A percentile compares a stretch with the other conserved stretches of the same genome.
Conservation (phyloP, 2,329 filamentous ascomycete species). For the Pseudogymnoascus sp. region DNA sequence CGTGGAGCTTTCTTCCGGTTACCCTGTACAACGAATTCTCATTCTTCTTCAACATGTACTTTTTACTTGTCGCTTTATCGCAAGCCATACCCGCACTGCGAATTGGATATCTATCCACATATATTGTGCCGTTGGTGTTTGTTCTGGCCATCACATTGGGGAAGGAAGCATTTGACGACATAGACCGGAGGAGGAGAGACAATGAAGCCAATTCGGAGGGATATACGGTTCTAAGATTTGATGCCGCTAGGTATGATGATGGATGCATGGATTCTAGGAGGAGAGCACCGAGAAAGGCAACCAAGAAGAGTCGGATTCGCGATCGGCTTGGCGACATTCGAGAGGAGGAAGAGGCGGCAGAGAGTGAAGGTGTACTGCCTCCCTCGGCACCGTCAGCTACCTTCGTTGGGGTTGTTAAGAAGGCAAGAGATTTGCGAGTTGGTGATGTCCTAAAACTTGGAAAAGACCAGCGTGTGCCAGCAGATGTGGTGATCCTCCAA, state of each 20-base stretch:
- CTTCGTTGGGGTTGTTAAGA: slow-evolving; percentile 63
- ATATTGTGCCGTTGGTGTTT: slow-evolving; percentile 85
- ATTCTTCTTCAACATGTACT: slow-evolving; percentile 99
- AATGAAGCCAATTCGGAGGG: slow-evolving; percentile 90
- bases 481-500: slow-evolving; percentile 88
- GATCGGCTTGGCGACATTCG: slow-evolving; percentile 55
- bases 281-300: slow-evolving; percentile 30
- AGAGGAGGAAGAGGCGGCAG: slow-evolving; percentile 55
- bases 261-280: slow-evolving; percentile 30
- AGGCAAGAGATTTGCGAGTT: slow-evolving; percentile 81
- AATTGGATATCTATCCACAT: slow-evolving; percentile 92
- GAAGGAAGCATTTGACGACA: slow-evolving; percentile 93
- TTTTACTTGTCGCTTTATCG: slow-evolving; percentile 86
- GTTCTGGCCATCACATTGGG: slow-evolving; percentile 87
- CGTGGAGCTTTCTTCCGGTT: slow-evolving; percentile 84
- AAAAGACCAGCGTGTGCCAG: slow-evolving; percentile 88
- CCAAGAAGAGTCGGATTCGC: slow-evolving; percentile 32
- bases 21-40: slow-evolving; percentile 98
- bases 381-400: slow-evolving; percentile 39
- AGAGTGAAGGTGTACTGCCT: slow-evolving; percentile 33
- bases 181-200: slow-evolving; percentile 75
- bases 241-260: slow-evolving; percentile 39
- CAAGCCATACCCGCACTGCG: slow-evolving; percentile 83
- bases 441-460: slow-evolving; percentile 89
- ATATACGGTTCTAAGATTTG: slow-evolving; percentile 70